phyloP scores from a whole-genome alignment of 345 rosid genomes.

The Sonneratia alba region DNA sequence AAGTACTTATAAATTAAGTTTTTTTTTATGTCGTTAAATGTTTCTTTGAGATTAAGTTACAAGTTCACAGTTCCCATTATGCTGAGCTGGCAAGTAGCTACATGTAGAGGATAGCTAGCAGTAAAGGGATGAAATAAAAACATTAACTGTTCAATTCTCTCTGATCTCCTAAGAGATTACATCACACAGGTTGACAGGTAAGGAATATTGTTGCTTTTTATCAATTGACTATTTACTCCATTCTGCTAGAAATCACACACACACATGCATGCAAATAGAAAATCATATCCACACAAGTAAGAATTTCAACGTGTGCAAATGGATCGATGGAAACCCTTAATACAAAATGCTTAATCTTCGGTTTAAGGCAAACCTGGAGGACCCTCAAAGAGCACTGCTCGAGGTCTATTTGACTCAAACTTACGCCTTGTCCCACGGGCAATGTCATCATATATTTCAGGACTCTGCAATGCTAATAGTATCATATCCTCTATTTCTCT shows the following conservation, averaged over 20 bases:
- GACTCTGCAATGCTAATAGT: constrained; percentile 73
- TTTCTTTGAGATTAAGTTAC: neutral
- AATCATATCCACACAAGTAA: neutral
- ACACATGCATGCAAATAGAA: neutral
- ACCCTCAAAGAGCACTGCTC: constrained; percentile 93
- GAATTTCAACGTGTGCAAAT: neutral
- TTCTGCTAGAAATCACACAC: neutral
- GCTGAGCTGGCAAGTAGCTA: neutral
- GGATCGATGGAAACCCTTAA: neutral
- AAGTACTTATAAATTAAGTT: no score
- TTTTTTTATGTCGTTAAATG: no score
- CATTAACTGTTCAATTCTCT: neutral
- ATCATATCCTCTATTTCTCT: constrained; percentile 95
- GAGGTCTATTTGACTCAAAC: constrained; percentile 87
- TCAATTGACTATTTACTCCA: neutral
- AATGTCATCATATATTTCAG: constrained; percentile 81
- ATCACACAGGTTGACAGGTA: neutral
- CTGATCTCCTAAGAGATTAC: neutral
- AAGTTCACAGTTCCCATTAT: neutral
- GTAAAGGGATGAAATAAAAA: neutral
- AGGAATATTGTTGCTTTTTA: neutral
- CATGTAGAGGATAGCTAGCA: neutral
- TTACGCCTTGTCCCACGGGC: constrained; percentile 80
- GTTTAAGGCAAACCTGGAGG: constrained; percentile 63
- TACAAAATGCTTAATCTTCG: neutral